A percentile compares a stretch with the other conserved stretches of the same genome.
Conservation (phyloP, 1,139 yeast genomes). For the Suhomyces coccinellae region DNA sequence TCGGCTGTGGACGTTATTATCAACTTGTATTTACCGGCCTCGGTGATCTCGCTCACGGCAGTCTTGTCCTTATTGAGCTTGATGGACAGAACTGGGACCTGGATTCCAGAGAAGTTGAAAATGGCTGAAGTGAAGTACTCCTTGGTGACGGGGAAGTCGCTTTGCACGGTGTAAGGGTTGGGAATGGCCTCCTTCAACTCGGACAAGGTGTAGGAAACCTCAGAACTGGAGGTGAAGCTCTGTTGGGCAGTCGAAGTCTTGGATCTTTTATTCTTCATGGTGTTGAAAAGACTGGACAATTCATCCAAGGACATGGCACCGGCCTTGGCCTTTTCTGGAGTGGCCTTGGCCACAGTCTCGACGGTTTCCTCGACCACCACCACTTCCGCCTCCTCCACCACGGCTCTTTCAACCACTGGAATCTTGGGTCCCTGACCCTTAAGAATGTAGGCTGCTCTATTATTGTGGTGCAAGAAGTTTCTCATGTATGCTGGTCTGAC, state of each 20-base stretch:
- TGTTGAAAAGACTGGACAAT: slow-evolving; percentile 37
- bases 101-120: slow-evolving; percentile 33
- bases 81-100: slow-evolving; percentile 29
- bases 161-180: slow-evolving; percentile 21
- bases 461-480: slow-evolving; percentile 65
- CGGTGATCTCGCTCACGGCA: slow-evolving; percentile 23
- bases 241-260: slow-evolving; percentile 6
- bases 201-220: slow-evolving; percentile 26
- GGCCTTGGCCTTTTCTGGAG: slow-evolving; percentile 12
- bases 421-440: slow-evolving; percentile 56
- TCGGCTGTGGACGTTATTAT: slow-evolving; percentile 28
- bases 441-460: slow-evolving; percentile 71
- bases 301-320: slow-evolving; percentile 42
- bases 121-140: slow-evolving; percentile 25
- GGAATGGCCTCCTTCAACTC: slow-evolving; percentile 39
- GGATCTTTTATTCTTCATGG: slow-evolving; percentile 22
- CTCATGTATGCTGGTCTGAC: slow-evolving; percentile 88
- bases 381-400: slow-evolving; percentile 9
- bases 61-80: slow-evolving; percentile 19
- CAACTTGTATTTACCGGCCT: slow-evolving; percentile 35
- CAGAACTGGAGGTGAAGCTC: slow-evolving; percentile 16
- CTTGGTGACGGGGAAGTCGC: slow-evolving; percentile 32
- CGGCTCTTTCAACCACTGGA: slow-evolving; percentile 52
- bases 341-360: slow-evolving; percentile 2
- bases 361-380: slow-evolving; percentile 7